Evolutionary conservation across 2,329 filamentous ascomycete species (phyloP), one percentile per base, ranked within the genome.

Genomic region (Helotiales sp.): DNA sequence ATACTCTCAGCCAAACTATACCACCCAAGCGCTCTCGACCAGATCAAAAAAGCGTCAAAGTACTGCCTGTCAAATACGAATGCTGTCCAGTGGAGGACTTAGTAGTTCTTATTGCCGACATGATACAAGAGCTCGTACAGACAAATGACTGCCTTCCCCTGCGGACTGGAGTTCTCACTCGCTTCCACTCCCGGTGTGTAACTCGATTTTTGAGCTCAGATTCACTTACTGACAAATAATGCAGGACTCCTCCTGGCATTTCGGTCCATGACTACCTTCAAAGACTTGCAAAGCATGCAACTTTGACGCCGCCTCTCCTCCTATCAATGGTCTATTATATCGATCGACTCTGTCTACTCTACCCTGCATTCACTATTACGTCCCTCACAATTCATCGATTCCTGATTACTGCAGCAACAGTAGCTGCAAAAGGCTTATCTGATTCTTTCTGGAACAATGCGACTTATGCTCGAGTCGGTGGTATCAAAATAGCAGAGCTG

Each of bases 311-410:
- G 12, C 93, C 95, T 0, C 88, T 99, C 51, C 81, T 99, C n/a
- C 84, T 99, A 33, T 95, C 93, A 66, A 98, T 99, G 91, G 95
- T 99, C 57, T 99, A 96, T 72, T 99, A 98, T 70, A 98, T 99
- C 69, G 95, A 99, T 75, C 88, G 92, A 30, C 82, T 99, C 22
- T 99, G 93, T 74, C 88, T 90, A 10, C 80, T 96, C 58, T 99
- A 97, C 72, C 89, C 91, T 2, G 90, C 93, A 47, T 99, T 99
- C 73, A 97, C 93, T 27, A 96, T 99, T 66, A 96, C 93, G 71
- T 96, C 91, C 47, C 80, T 99, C 19, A 99, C 95, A 0, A 93
- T 99, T 2, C 95, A 99, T 76, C 92, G 95, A 8, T 99, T 98
- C 70, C 82, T 99, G 9, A 99, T 99, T 65, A 95, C 93, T 1